phyloP scores from a whole-genome alignment of 2,329 filamentous ascomycete species.

The Aspergillus japonicus region DNA sequence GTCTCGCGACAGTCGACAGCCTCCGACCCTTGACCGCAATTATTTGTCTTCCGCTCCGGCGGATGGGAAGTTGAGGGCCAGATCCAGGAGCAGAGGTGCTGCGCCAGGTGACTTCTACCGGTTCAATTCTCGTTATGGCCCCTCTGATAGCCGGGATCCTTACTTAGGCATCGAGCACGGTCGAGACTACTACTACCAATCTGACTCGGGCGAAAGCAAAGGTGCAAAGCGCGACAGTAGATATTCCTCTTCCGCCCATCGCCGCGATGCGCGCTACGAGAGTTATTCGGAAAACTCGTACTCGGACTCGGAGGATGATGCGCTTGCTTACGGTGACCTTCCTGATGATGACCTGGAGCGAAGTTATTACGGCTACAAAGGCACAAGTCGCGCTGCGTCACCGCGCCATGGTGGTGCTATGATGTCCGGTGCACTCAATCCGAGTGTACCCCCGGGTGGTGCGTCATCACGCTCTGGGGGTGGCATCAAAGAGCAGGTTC shows the following conservation, averaged over 20 bases:
- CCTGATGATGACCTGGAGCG: constrained; percentile 16
- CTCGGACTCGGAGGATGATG: constrained; percentile 34
- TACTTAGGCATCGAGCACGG: constrained; percentile 18
- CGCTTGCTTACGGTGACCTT: constrained; percentile 40
- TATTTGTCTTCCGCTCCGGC: constrained; percentile 31
- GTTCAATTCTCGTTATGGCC: constrained; percentile 22
- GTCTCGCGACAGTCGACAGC: constrained; percentile 42
- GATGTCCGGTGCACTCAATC: constrained; percentile 22
- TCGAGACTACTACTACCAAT: constrained; percentile 29
- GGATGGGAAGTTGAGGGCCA: constrained; percentile 27
- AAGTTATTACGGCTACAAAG: constrained; percentile 17
- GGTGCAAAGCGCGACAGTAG: constrained; percentile 11
- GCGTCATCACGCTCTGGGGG: constrained; percentile 9
- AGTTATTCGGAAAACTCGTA: constrained; percentile 27
- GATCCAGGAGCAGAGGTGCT: constrained; percentile 20
- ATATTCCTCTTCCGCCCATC: constrained; percentile 22
- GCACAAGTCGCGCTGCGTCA: constrained; percentile 9
- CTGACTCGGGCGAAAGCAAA: constrained; percentile 24
- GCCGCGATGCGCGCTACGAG: constrained; percentile 23
- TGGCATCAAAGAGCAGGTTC: constrained; percentile 17
- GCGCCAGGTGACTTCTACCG: constrained; percentile 20
- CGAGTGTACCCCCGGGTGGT: constrained; percentile 7
- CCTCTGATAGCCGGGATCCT: constrained; percentile 19
- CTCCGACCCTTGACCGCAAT: constrained; percentile 28
- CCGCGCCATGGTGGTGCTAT: constrained; percentile 12